A percentile compares a stretch with the other conserved stretches of the same genome.
These are phyloP conservation scores for Dactylellina sp. DNA, from an alignment of 2,329 filamentous ascomycete genomes.

Conservation along the genomic window DNA sequence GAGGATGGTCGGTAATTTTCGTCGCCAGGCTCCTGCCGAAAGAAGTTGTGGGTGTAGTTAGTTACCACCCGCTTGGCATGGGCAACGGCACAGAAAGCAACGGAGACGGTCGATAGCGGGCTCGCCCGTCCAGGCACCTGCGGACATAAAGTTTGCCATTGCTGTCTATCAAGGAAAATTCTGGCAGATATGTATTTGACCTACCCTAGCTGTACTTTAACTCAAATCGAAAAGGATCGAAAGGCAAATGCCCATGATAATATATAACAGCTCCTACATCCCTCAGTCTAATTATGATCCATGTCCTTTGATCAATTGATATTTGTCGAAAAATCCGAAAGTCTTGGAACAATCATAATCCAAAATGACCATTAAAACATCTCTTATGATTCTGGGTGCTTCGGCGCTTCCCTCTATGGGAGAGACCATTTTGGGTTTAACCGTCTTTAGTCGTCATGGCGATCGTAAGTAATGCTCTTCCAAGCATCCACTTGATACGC, in stretches of 20 bases:
- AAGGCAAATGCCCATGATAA: too few species aligned
- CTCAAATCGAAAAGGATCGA: too few species aligned
- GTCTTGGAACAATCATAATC: slow-evolving; percentile 7
- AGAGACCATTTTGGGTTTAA: slow-evolving; percentile 82
- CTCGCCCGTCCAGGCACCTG: slow-evolving; percentile 16
- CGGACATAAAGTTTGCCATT: slow-evolving; percentile 13
- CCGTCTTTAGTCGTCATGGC: slow-evolving; percentile 90
- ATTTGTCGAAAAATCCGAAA: slow-evolving; percentile 11
- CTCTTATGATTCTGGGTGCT: slow-evolving; percentile 37
- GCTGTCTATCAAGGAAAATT: too few species aligned
- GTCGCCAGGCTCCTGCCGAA: slow-evolving; percentile 39
- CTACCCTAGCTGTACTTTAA: too few species aligned
- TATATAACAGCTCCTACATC: slow-evolving; percentile 30
- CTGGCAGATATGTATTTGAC: too few species aligned
- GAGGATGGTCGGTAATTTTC: slow-evolving; percentile 42
- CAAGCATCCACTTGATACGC: too few species aligned
- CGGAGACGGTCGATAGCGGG: slow-evolving; percentile 52
- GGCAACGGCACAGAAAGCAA: slow-evolving; percentile 42
- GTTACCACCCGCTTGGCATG: slow-evolving; percentile 43
- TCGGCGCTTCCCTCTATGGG: slow-evolving; percentile 60
- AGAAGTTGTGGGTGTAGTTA: slow-evolving; percentile 11
- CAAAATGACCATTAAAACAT: slow-evolving; percentile 45
- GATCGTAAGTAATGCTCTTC: slow-evolving; percentile 69
- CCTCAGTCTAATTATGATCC: slow-evolving; percentile 8
- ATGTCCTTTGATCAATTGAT: background rate